Evolutionary conservation across 345 rosid genomes (phyloP).

Genomic region (Boechera stricta): DNA sequence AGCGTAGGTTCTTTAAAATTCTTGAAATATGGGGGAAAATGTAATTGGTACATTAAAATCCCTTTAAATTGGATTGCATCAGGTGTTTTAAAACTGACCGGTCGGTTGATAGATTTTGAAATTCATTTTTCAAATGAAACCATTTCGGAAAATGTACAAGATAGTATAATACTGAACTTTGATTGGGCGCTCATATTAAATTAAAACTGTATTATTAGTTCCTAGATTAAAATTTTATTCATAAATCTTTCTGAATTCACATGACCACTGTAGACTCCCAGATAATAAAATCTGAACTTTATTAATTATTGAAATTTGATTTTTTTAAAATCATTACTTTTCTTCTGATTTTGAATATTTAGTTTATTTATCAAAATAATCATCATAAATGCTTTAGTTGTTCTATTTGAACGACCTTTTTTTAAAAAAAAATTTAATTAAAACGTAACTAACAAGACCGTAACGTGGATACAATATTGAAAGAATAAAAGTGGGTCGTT

Average conservation of each 20-base stretch:
- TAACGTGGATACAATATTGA: neutral
- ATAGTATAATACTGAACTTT: neutral
- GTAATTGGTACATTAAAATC: neutral
- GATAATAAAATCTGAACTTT: neutral
- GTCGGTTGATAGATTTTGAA: constrained; percentile 11
- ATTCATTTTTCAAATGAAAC: neutral
- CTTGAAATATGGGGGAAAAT: constrained; percentile 17
- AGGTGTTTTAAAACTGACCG: constrained; percentile 8
- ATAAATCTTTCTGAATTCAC: neutral
- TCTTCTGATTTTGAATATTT: neutral
- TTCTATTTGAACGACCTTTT: neutral
- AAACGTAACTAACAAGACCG: neutral
- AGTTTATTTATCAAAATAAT: neutral
- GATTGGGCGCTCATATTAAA: neutral
- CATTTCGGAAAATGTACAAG: neutral
- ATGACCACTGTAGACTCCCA: neutral
- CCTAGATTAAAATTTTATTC: neutral
- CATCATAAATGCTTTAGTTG: neutral
- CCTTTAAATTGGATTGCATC: constrained; percentile 25
- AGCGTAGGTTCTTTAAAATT: constrained; percentile 35
- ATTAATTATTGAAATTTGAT: neutral
- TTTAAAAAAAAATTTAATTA: too few species aligned
- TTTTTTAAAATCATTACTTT: neutral
- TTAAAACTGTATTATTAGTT: neutral
- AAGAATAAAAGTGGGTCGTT: neutral